A percentile compares a stretch with the other conserved stretches of the same genome.
These are phyloP conservation scores for Starmerella powellii DNA, from an alignment of 805 yeast species.

Conservation along the genomic window DNA sequence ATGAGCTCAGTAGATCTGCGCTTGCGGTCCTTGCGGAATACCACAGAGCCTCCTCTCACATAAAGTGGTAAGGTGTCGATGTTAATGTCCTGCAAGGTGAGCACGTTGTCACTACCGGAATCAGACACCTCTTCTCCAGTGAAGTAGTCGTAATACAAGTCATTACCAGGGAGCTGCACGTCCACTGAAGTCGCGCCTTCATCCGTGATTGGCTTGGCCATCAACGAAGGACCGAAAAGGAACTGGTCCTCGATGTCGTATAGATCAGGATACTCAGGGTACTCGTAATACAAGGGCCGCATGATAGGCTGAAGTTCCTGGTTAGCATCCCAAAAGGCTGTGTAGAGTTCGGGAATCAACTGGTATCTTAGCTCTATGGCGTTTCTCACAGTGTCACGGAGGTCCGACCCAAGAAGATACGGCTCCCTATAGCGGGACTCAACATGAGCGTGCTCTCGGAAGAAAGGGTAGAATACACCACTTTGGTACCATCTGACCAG, in stretches of 20 bases:
- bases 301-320: constrained; percentile 56
- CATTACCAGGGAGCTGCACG: constrained; percentile 40
- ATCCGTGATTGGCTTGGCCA: constrained; percentile 70
- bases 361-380: constrained; percentile 64
- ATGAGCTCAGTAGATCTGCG: constrained; percentile 70
- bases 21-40: constrained; percentile 55
- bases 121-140: constrained; percentile 16
- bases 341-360: constrained; percentile 68
- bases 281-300: constrained; percentile 27
- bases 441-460: constrained; percentile 92
- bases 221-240: constrained; percentile 52
- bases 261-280: constrained; percentile 31
- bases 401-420: constrained; percentile 40
- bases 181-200: constrained; percentile 35
- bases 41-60: constrained; percentile 66
- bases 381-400: constrained; percentile 27
- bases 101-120: background rate
- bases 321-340: constrained; percentile 58
- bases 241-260: constrained; percentile 72
- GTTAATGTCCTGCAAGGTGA: constrained; percentile 31
- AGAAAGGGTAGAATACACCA: constrained; percentile 93
- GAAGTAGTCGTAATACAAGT: constrained; percentile 29
- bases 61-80: constrained; percentile 58
- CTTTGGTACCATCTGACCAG: constrained; percentile 90
- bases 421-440: constrained; percentile 92